phyloP scores from a whole-genome alignment of 1,284 basidiomycete species.

The Tausonia pullulans region DNA sequence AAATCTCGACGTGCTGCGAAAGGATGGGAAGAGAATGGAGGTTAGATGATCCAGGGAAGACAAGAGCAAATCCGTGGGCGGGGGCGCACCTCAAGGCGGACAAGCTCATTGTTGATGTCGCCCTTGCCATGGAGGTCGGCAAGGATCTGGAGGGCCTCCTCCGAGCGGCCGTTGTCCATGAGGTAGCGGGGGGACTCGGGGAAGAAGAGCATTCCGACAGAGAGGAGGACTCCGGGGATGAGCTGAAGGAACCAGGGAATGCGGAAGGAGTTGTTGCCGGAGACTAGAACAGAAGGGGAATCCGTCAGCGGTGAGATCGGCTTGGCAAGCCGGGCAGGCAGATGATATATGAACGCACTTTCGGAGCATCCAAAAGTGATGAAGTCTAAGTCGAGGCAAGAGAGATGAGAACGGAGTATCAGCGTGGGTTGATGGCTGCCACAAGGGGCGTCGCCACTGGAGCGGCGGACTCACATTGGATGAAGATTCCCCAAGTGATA shows the following conservation, averaged over 20 bases:
- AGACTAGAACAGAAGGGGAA: constrained; percentile 31
- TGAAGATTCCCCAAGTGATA: constrained; percentile 29
- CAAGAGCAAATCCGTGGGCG: background rate
- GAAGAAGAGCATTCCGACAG: constrained; percentile 46
- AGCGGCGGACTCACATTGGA: constrained; percentile 48
- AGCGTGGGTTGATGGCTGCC: background rate
- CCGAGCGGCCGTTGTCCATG: constrained; percentile 14
- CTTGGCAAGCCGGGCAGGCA: too few relatives aligned
- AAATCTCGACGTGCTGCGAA: constrained; percentile 61
- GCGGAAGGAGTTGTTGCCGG: constrained; percentile 56
- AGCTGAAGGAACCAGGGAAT: constrained; percentile 68
- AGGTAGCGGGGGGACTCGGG: constrained; percentile 20
- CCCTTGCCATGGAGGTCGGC: constrained; percentile 16
- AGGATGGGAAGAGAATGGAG: constrained; percentile 41
- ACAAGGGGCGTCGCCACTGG: constrained; percentile 11
- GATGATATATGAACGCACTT: background rate
- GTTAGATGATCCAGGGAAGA: constrained; percentile 21
- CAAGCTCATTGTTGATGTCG: background rate
- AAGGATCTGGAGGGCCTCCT: constrained; percentile 16
- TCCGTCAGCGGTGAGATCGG: too few relatives aligned
- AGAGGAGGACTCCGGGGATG: constrained; percentile 59
- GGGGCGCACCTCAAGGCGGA: constrained; percentile 16
- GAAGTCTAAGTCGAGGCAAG: background rate
- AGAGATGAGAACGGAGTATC: too few relatives aligned
- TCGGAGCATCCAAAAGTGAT: constrained; percentile 51